Conservation (phyloP, 352 stramenopile species). For the Phytopythium boreale region DNA sequence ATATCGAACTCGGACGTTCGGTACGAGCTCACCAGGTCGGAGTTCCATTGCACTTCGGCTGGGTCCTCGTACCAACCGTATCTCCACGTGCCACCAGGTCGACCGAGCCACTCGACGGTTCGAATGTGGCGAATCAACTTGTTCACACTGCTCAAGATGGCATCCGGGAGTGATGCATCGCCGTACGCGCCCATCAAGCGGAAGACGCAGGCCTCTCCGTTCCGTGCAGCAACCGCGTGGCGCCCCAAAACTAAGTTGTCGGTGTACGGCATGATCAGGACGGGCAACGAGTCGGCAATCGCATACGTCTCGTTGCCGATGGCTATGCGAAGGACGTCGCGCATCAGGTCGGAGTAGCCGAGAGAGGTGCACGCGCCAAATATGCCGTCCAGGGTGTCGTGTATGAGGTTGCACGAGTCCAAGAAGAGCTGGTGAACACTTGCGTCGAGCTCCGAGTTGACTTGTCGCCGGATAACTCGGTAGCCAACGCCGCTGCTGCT, state of each 20-base stretch:
- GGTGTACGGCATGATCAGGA: slow-evolving; percentile 17
- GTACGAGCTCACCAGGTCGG: background rate
- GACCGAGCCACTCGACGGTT: slow-evolving; percentile 5
- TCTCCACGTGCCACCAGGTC: slow-evolving; percentile 2
- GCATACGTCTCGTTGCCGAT: slow-evolving; percentile 14
- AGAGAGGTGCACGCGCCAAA: slow-evolving; percentile 12
- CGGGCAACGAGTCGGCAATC: slow-evolving; percentile 12
- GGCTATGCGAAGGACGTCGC: slow-evolving; percentile 18
- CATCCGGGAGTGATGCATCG: background rate
- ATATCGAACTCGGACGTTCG: background rate
- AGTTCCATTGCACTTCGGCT: background rate
- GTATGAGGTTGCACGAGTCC: slow-evolving; percentile 14
- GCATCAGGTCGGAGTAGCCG: slow-evolving; percentile 17
- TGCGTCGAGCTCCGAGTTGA: slow-evolving; percentile 7
- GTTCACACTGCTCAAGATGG: slow-evolving; percentile 10
- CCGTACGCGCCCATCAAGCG: background rate
- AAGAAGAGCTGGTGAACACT: background rate
- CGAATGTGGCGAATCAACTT: background rate
- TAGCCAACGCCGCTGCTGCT: slow-evolving; percentile 21
- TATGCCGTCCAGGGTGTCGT: slow-evolving; percentile 16
- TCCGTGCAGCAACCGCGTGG: slow-evolving; percentile 6
- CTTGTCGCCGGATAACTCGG: slow-evolving; percentile 14
- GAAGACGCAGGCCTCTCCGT: slow-evolving; percentile 12
- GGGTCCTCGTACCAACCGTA: slow-evolving; percentile 11
- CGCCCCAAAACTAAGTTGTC: slow-evolving; percentile 11